Conservation (phyloP, 108 stramenopile species). For the Epithemia pelagica region DNA sequence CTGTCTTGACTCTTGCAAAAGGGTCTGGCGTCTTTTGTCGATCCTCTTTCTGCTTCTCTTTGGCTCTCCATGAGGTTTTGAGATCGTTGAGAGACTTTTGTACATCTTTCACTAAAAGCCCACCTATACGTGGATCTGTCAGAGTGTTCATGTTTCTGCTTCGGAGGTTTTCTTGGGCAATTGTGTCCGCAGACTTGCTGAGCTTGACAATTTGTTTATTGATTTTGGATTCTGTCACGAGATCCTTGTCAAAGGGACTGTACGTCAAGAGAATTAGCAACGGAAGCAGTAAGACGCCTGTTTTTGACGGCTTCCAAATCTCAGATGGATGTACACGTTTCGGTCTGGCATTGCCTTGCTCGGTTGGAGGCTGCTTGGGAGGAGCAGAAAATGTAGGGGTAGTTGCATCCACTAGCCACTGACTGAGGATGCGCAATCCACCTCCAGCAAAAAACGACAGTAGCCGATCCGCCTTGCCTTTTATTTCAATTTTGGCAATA, state of each 20-base stretch:
- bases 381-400: constrained; percentile 5
- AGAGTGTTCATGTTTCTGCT: constrained; percentile 4
- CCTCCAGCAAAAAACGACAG: constrained; percentile 36
- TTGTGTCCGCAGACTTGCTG: constrained; percentile 30
- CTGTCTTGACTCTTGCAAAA: constrained; percentile 17
- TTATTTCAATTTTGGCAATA: background rate
- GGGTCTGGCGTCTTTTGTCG: constrained; percentile 19
- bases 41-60: constrained; percentile 12
- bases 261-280: constrained; percentile 28
- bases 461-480: constrained; percentile 13
- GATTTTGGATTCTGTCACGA: constrained; percentile 44
- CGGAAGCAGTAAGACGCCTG: constrained; percentile 30
- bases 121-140: constrained; percentile 8
- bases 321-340: background rate
- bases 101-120: constrained; percentile 14
- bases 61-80: constrained; percentile 33
- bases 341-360: background rate
- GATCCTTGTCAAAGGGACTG: constrained; percentile 44
- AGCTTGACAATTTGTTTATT: constrained; percentile 42
- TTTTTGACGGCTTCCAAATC: constrained; percentile 16
- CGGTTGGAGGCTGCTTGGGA: constrained; percentile 3
- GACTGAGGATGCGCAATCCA: constrained; percentile 39
- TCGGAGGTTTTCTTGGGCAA: constrained; percentile 3
- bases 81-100: constrained; percentile 25
- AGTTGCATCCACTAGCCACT: constrained; percentile 41